Conservation (phyloP, 108 stramenopile genomes). For the Schizochytrium sp. region DNA sequence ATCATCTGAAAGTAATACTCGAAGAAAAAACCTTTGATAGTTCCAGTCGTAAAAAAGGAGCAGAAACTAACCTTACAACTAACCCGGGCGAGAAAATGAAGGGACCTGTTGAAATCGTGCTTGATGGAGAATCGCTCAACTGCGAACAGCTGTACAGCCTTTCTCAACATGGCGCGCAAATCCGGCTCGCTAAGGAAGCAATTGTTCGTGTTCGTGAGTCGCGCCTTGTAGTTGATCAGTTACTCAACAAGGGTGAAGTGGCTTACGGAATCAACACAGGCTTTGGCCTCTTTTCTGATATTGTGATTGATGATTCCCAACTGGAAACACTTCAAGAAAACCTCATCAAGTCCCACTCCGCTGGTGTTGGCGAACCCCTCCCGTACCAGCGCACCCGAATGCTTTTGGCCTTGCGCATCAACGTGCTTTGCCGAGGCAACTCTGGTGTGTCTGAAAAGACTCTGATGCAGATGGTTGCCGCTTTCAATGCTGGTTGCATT, state of each 20-base stretch:
- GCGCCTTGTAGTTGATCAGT: slow-evolving; percentile 60
- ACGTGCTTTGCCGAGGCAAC: slow-evolving; percentile 63
- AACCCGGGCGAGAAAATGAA: background rate
- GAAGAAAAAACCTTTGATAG: too few species aligned
- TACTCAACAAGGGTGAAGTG: slow-evolving; percentile 59
- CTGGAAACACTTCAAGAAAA: slow-evolving; percentile 64
- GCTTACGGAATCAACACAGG: slow-evolving; percentile 71
- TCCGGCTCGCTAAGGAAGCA: background rate
- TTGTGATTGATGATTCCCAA: slow-evolving; percentile 30
- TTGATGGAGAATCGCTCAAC: slow-evolving; percentile 43
- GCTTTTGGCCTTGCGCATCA: slow-evolving; percentile 66
- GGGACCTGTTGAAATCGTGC: background rate
- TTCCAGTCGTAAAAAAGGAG: too few species aligned
- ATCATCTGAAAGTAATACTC: too few species aligned
- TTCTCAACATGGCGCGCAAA: background rate
- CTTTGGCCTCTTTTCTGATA: slow-evolving; percentile 65
- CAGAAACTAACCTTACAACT: background rate
- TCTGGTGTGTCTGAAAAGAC: slow-evolving; percentile 55
- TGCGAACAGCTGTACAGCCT: background rate
- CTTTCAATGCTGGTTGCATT: slow-evolving; percentile 64
- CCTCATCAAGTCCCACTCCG: slow-evolving; percentile 64
- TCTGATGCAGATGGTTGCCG: slow-evolving; percentile 59
- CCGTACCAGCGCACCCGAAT: slow-evolving; percentile 50
- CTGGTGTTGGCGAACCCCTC: slow-evolving; percentile 67
- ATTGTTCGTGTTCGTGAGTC: slow-evolving; percentile 5